Base-by-base conservation (phyloP, 352 stramenopile species). In the Phytopythium delawarense region DNA sequence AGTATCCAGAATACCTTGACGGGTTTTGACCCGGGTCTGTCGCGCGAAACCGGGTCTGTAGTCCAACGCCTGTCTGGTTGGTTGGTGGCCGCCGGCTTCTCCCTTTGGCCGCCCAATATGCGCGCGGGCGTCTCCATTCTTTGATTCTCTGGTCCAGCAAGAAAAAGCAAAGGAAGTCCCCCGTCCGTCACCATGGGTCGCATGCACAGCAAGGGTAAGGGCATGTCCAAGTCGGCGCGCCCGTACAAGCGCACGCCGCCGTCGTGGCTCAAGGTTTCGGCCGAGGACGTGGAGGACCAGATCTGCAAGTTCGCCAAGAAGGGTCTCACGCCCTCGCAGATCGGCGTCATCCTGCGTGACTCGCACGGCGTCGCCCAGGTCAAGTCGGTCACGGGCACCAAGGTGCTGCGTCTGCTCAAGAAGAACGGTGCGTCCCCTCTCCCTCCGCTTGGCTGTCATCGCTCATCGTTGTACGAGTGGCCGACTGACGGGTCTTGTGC, bases 241-340 rank as follows among this genome's bases (percentile, higher is more conserved):
- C 97, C 98, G 63, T 99, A 99, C 96, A 99, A 99, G 88, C 94
- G 98, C 78, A 97, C 96, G 69, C 96, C 98, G 62, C 96, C 97
- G 53, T 98, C 96, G 69, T 99, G 98, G 98, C 87, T 98, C 63
- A 99, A 99, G 87, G 89, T 98, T 67, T 96, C 94, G 57, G 40
- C 95, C 40, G 81, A 92, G 59, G 96, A 99, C 74, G 96, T 99
- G 32, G 97, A 99, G 75, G 96, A 99, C 61, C 96, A 99, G 68
- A 97, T 99, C 59, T 99, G 97, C 96, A 99, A 99, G 86, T 96
- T 99, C 64, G 97, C 97, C 74, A 99, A 99, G 91, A 99, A 99
- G 89, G 97, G 97, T 77, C 83, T 99, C 21, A 95, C 88, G 51
- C 87, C 87, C 5, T 96, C 87, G 73, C 97, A 99, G 86, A 99